A percentile compares a stretch with the other conserved stretches of the same genome.
Conservation (phyloP, 2,329 filamentous ascomycete species). For the Coleophoma cylindrospora region DNA sequence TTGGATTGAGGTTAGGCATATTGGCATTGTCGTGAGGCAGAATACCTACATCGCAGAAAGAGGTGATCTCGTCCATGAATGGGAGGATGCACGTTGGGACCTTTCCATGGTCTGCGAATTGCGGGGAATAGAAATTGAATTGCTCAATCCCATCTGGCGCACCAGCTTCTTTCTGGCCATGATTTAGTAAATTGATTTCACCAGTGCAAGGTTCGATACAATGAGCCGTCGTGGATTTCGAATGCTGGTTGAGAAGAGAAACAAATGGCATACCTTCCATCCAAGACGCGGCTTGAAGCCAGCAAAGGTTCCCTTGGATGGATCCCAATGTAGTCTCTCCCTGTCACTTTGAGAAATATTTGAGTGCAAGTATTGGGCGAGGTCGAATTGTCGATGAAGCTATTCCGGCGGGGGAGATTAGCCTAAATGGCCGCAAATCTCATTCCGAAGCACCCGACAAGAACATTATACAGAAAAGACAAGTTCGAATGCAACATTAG, state of each 20-base stretch:
- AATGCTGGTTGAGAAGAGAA: background rate
- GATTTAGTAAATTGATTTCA: too few relatives aligned
- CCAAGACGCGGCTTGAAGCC: slow-evolving; percentile 44
- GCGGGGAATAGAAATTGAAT: slow-evolving; percentile 36
- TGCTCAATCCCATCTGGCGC: slow-evolving; percentile 45
- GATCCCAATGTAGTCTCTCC: slow-evolving; percentile 39
- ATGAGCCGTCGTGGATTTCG: background rate
- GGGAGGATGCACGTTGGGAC: slow-evolving; percentile 39
- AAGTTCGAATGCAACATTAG: background rate
- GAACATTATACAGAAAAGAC: too few relatives aligned
- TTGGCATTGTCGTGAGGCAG: background rate
- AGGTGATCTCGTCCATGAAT: slow-evolving; percentile 44
- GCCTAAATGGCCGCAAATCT: too few relatives aligned
- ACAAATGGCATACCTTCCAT: slow-evolving; percentile 2
- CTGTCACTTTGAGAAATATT: slow-evolving; percentile 46
- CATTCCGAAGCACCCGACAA: too few relatives aligned
- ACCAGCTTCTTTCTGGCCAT: slow-evolving; percentile 32
- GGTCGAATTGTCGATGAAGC: slow-evolving; percentile 40
- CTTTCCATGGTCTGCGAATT: slow-evolving; percentile 8
- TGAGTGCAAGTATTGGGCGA: slow-evolving; percentile 44
- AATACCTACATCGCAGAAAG: slow-evolving; percentile 29
- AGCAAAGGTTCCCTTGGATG: slow-evolving; percentile 41
- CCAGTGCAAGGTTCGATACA: too few relatives aligned
- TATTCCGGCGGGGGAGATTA: background rate
- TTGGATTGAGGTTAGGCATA: slow-evolving; percentile 6